phyloP scores from a whole-genome alignment of 352 stramenopile genomes.

The Globisporangium okanoganense region DNA sequence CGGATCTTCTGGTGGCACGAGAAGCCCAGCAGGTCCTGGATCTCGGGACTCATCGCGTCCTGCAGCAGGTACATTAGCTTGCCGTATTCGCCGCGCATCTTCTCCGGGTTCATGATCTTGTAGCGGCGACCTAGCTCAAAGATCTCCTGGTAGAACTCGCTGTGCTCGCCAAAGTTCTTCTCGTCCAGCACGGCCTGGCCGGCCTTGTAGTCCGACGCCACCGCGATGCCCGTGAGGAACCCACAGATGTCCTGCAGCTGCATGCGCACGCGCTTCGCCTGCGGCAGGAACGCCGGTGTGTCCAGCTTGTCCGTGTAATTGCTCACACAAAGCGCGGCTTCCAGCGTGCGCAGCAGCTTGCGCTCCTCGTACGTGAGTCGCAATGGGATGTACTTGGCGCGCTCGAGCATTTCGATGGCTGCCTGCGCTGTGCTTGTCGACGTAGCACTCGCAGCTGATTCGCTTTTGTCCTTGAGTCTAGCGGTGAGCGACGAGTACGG shows the following conservation, averaged over 20 bases:
- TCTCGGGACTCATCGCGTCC: conserved; percentile 82
- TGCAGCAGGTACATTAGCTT: conserved; percentile 95
- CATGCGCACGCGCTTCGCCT: conserved; percentile 78
- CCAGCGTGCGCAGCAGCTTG: conserved; percentile 92
- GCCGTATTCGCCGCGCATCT: conserved; percentile 96
- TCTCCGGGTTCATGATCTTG: conserved; percentile 99
- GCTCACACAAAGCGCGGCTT: conserved; percentile 91
- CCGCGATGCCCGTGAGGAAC: conserved; percentile 90
- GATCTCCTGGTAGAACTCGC: conserved; percentile 86
- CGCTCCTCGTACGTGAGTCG: conserved; percentile 94
- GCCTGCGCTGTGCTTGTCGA: background rate
- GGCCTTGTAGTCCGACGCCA: conserved; percentile 85
- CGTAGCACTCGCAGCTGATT: background rate
- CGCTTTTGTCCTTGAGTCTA: conserved; percentile 7
- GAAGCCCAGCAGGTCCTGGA: conserved; percentile 86
- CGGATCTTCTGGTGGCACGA: conserved; percentile 78
- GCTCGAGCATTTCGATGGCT: conserved; percentile 70
- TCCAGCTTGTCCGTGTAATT: conserved; percentile 95
- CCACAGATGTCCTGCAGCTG: conserved; percentile 91
- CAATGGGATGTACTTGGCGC: conserved; percentile 96
- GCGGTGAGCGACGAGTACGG: conserved; percentile 14
- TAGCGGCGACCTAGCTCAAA: conserved; percentile 95
- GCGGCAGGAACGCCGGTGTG: conserved; percentile 50
- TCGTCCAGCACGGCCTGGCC: conserved; percentile 87
- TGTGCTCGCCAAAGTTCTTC: conserved; percentile 88